Percentiles rank a stretch among this genome's conserved stretches.
Evolutionary conservation across 176 grass and related monocot genomes (phyloP).

Genomic region (Triticum urartu): DNA sequence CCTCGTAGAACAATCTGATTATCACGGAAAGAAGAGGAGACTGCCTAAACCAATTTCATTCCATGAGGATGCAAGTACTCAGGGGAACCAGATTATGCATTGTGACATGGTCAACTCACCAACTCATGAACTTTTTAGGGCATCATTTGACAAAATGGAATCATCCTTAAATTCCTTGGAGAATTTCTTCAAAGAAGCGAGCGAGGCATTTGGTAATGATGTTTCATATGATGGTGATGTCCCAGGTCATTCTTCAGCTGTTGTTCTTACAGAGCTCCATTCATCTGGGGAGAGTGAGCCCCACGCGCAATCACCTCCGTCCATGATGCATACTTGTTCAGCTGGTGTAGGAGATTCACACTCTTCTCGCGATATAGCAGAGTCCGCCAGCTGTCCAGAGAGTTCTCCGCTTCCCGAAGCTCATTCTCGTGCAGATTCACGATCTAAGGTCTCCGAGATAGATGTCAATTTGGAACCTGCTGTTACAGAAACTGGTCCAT

Average conservation of each 20-base stretch:
- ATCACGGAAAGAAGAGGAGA: slow-evolving; percentile 74
- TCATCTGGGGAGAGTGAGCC: slow-evolving; percentile 65
- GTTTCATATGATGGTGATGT: slow-evolving; percentile 55
- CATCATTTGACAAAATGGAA: slow-evolving; percentile 90
- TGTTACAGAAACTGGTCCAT: slow-evolving; percentile 51
- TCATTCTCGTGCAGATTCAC: slow-evolving; percentile 32
- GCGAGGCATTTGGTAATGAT: slow-evolving; percentile 56
- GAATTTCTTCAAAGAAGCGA: slow-evolving; percentile 72
- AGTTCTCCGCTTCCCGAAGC: slow-evolving; percentile 53
- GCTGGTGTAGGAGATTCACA: slow-evolving; percentile 46
- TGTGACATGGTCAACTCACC: slow-evolving; percentile 28
- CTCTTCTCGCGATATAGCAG: slow-evolving; percentile 54
- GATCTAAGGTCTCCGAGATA: slow-evolving; percentile 65
- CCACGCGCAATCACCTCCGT: slow-evolving; percentile 14
- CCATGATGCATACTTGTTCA: slow-evolving; percentile 46
- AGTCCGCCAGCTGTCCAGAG: slow-evolving; percentile 60
- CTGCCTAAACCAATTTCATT: slow-evolving; percentile 40
- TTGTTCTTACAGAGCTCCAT: slow-evolving; percentile 61
- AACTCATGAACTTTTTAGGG: slow-evolving; percentile 39
- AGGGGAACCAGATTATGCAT: slow-evolving; percentile 39
- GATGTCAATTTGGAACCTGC: slow-evolving; percentile 88
- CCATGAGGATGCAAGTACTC: slow-evolving; percentile 42
- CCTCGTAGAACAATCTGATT: slow-evolving; percentile 48
- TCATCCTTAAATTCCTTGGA: slow-evolving; percentile 83
- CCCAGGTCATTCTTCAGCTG: slow-evolving; percentile 47